Evolutionary conservation across 495 filamentous ascomycete species (phyloP), one percentile per base, ranked within the genome.

Genomic region (Neurospora sp.): DNA sequence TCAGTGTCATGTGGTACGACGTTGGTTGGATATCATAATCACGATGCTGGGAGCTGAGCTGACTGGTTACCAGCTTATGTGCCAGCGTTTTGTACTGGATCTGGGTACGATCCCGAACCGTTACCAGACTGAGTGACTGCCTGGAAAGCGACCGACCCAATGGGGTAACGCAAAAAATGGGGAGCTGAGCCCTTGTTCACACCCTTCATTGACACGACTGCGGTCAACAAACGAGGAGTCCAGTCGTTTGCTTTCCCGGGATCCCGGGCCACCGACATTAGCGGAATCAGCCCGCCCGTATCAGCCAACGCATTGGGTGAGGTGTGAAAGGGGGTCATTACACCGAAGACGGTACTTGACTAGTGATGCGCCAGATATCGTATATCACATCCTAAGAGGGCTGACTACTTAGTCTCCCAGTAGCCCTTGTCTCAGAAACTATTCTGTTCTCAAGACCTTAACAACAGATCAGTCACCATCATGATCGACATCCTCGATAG

Each of bases 401-500:
- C 10, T 14, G 47, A 59, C 47, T 59, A 31, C 53, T 61, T 61
- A 31, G 53, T 31, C 53, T 61, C 1, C 22, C 12, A 22, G 53
- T 8, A 1, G 2, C 22, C 12, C 53, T 61, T 22, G 2, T 8
- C 10, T 31, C 22, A 0, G 53, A 31, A 31, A 31, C 5, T 1
- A 8, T 27, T 16, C 22, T 61, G 22, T 61, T 61, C 22, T 61
- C 22, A 14, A 7, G 35, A 35, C 35, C 35, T 10, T 10, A 61
- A 61, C 22, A 16, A 16, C 22, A 16, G 6, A 61, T 39, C 31
- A n/a, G 10, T 22, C 53, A 39, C 12, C 8, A 31, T 53, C 9
- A 76, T 76, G 75, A 74, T 77, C 47, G 70, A 73, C 35, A 74
- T 73, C 45, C 74, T 91, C 39, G 87, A 90, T 72, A 73, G 80